A percentile compares a stretch with the other conserved stretches of the same genome.
These are phyloP conservation scores for Wickerhamiella cacticola DNA, from an alignment of 805 yeast genomes.

Conservation along the genomic window DNA sequence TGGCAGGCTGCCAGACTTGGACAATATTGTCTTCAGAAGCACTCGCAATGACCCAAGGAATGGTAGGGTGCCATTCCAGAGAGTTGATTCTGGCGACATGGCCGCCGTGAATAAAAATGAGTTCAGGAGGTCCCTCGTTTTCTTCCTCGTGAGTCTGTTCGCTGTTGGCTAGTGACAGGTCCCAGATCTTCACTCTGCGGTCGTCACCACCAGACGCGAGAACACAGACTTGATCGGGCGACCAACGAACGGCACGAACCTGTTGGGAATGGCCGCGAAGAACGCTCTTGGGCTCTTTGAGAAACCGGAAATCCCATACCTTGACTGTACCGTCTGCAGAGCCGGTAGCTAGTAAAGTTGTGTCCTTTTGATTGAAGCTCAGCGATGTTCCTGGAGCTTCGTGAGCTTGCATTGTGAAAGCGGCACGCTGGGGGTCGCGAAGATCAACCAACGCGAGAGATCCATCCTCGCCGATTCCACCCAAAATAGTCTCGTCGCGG, in stretches of 20 bases:
- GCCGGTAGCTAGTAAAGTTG: conserved; percentile 55
- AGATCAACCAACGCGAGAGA: conserved; percentile 52
- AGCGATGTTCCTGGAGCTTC: conserved; percentile 25
- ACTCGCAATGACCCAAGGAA: conserved; percentile 48
- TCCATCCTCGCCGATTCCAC: conserved; percentile 58
- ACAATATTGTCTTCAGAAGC: conserved; percentile 65
- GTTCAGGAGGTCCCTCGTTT: conserved; percentile 60
- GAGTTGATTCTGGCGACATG: conserved; percentile 62
- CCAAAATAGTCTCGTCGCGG: conserved; percentile 38
- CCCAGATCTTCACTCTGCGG: conserved; percentile 65
- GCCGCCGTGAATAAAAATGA: conserved; percentile 75
- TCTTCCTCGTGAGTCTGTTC: conserved; percentile 43
- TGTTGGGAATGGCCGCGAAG: conserved; percentile 54
- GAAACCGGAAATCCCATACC: conserved; percentile 55
- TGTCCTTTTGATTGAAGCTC: conserved; percentile 47
- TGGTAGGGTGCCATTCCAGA: conserved; percentile 51
- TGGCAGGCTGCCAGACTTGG: conserved; percentile 64
- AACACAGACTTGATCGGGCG: conserved; percentile 37
- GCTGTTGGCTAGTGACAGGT: conserved; percentile 43
- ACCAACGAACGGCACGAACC: conserved; percentile 46
- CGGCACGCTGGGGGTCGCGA: conserved; percentile 26
- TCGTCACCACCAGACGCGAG: conserved; percentile 55
- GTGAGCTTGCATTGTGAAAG: conserved; percentile 1
- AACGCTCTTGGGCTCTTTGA: conserved; percentile 43
- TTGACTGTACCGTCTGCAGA: conserved; percentile 64